Evolutionary conservation across 2,329 filamentous ascomycete species (phyloP).

Genomic region (Westerdykella aurantiaca): DNA sequence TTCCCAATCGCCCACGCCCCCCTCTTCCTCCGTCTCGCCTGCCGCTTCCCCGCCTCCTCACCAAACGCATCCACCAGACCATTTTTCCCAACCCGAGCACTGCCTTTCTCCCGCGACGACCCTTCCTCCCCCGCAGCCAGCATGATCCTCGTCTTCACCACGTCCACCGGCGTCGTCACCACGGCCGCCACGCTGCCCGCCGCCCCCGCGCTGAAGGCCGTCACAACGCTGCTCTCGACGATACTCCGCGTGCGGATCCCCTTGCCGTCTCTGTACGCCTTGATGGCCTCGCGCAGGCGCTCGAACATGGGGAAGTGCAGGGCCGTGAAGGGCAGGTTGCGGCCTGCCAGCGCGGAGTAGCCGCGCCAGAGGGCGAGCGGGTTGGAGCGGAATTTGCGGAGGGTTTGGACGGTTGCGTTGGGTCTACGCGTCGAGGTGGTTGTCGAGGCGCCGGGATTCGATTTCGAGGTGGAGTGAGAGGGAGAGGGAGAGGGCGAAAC

Average conservation of each 20-base stretch:
- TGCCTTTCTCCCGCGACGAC: conserved; percentile 4
- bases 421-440: conserved; percentile 11
- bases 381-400: conserved; percentile 51
- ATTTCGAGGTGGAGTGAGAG: conserved; percentile 9
- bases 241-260: conserved; percentile 42
- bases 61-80: conserved; percentile 40
- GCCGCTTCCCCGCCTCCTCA: conserved; percentile 28
- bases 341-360: conserved; percentile 72
- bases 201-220: conserved; percentile 64
- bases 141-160: conserved; percentile 89
- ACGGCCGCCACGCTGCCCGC: conserved; percentile 71
- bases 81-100: conserved; percentile 1
- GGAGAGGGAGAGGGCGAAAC: conserved; percentile 23
- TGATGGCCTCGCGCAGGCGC: conserved; percentile 54
- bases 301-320: conserved; percentile 88
- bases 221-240: conserved; percentile 63
- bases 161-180: conserved; percentile 83
- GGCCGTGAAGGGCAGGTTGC: conserved; percentile 82
- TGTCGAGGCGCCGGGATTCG: too few relatives aligned
- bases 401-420: conserved; percentile 52
- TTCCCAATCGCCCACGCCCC: conserved; percentile 55
- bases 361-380: conserved; percentile 59
- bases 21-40: conserved; percentile 20
- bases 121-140: conserved; percentile 44
- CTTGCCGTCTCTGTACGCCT: conserved; percentile 38